A percentile compares a stretch with the other conserved stretches of the same genome.
Conservation (phyloP, 257 asterid species). For the Ilex asprella region DNA sequence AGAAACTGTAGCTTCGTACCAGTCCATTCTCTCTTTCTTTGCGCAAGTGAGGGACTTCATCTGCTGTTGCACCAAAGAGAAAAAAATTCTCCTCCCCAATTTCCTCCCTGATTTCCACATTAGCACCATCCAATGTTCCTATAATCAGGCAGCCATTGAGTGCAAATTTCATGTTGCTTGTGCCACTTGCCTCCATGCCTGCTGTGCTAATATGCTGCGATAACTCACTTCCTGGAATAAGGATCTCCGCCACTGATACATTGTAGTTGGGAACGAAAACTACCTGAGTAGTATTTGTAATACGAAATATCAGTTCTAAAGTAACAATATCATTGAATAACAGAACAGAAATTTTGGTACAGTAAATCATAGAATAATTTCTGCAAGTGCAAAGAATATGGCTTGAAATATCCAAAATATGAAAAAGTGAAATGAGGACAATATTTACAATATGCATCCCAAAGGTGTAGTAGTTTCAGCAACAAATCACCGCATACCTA, state of each 20-base stretch:
- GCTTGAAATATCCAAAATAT: too few species aligned
- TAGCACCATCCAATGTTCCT: slow-evolving; percentile 98
- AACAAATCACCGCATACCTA: too few species aligned
- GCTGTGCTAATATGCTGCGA: slow-evolving; percentile 99
- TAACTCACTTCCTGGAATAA: slow-evolving; percentile 96
- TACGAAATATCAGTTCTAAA: too few species aligned
- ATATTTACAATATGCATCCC: too few species aligned
- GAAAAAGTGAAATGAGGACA: too few species aligned
- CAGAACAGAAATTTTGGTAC: too few species aligned
- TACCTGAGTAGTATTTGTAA: slow-evolving; percentile 38
- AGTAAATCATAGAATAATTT: too few species aligned
- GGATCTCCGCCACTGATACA: slow-evolving; percentile 96
- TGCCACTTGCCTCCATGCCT: slow-evolving; percentile 99
- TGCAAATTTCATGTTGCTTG: slow-evolving; percentile 98
- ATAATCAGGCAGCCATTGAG: slow-evolving; percentile 95
- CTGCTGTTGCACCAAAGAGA: slow-evolving; percentile 95
- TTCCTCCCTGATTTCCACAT: slow-evolving; percentile 97
- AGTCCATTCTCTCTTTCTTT: slow-evolving; percentile 86
- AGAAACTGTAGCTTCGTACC: slow-evolving; percentile 34
- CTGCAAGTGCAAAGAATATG: too few species aligned
- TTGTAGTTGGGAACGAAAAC: slow-evolving; percentile 96
- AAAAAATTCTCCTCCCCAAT: slow-evolving; percentile 83
- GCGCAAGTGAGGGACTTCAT: slow-evolving; percentile 78
- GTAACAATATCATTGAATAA: too few species aligned
- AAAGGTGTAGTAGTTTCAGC: too few species aligned